phyloP scores from a whole-genome alignment of 1,139 yeast genomes.

The Suhomyces panamericanus region DNA sequence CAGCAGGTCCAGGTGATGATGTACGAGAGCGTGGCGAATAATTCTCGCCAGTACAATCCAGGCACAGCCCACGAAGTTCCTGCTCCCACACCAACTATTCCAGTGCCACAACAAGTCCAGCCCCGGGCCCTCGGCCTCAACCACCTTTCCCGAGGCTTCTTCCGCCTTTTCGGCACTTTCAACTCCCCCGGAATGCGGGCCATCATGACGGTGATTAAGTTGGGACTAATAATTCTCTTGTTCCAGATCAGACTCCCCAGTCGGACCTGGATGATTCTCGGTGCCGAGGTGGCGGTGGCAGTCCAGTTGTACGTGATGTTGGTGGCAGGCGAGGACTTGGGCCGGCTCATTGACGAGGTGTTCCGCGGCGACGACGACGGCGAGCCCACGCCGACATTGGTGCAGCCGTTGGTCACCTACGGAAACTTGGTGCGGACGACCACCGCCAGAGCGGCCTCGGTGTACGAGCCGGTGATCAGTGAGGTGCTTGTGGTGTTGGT shows the following conservation, averaged over 20 bases:
- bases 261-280: not conserved
- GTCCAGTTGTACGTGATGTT: slow-evolving; percentile 15
- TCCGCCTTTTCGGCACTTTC: not conserved
- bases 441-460: slow-evolving; percentile 7
- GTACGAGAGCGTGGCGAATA: slow-evolving; percentile 2
- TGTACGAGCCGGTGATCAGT: slow-evolving; percentile 9
- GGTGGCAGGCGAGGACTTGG: slow-evolving; percentile 12
- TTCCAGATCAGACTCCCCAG: not conserved
- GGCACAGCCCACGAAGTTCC: not conserved
- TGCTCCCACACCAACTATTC: not conserved
- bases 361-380: not conserved
- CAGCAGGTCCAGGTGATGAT: slow-evolving; percentile 13
- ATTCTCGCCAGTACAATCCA: not conserved
- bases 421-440: slow-evolving; percentile 11
- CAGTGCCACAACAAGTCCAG: not conserved
- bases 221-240: not conserved
- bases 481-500: slow-evolving; percentile 22
- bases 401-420: not conserved
- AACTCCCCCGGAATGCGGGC: not conserved
- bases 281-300: not conserved
- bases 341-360: slow-evolving; percentile 15
- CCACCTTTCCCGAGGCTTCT: not conserved
- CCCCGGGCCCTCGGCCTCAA: not conserved
- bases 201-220: slow-evolving; percentile 11
- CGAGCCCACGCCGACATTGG: not conserved